Base-by-base conservation (phyloP, 73 alveolate species). In the Tetrahymena malaccensis region DNA sequence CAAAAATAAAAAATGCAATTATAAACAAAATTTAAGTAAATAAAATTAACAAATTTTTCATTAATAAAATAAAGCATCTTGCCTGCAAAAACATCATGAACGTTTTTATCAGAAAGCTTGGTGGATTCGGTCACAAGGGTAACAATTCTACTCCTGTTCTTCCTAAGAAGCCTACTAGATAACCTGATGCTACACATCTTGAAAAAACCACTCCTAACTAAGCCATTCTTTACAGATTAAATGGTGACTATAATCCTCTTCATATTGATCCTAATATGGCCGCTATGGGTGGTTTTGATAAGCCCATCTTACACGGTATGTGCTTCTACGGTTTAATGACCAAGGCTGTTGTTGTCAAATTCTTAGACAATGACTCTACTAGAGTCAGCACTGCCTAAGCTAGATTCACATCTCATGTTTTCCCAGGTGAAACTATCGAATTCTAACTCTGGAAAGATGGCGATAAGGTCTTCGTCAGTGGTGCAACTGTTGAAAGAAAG, bases 251-350 rank as follows among this genome's bases (percentile, higher is more conserved):
- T 11, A 98, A 98, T 96, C 99, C 99, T 27, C 96, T 98, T 21
- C 99, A 98, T 95, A 93, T 97, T 93, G 98, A 97, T 70, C 99
- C 98, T 31, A 96, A 95, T 85, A 97, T 97, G 98, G 99, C 99
- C 25, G 98, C 98, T 0, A 57, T 97, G 93, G 99, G 99, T 37
- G 98, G 98, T 43, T 98, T 97, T 94, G 99, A 98, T 50, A 96
- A 94, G 94, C 99, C 99, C 19, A 98, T 98, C 85, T 95, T 98
- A 40, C 99, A 98, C 94, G 99, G 99, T 17, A 96, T 98, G 35
- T 97, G 99, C 95, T 94, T 98, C n/a, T 97, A 96, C 85, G 99
- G 99, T 44, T 94, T 97, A 89, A 94, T 97, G 43, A 97, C 98
- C 8, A 97, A 98, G 94, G 97, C 97, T 31, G 95, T 98, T 25